phyloP scores from a whole-genome alignment of 768 basidiomycete genomes.

The Mycena kentingensis region DNA sequence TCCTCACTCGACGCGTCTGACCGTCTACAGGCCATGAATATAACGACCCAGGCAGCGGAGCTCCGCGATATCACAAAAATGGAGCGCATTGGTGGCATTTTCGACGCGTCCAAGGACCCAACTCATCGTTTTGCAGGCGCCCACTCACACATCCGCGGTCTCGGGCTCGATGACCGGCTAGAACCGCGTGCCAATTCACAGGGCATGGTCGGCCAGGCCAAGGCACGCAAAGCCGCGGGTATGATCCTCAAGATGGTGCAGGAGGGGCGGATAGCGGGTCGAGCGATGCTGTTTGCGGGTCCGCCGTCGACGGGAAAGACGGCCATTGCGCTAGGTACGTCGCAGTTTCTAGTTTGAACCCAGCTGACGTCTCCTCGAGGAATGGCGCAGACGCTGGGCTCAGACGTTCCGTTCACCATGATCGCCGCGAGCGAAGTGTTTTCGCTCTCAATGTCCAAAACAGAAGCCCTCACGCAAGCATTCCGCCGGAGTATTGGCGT shows the following conservation, averaged over 20 bases:
- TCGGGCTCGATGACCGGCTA: slow-evolving; percentile 89
- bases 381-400: slow-evolving; percentile 93
- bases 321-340: slow-evolving; percentile 91
- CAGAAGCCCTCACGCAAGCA: slow-evolving; percentile 95
- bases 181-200: slow-evolving; percentile 88
- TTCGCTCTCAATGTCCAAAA: slow-evolving; percentile 97
- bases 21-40: slow-evolving; percentile 59
- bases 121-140: slow-evolving; percentile 54
- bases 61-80: slow-evolving; percentile 88
- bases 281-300: slow-evolving; percentile 96
- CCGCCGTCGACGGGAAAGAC: slow-evolving; percentile 98
- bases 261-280: slow-evolving; percentile 91
- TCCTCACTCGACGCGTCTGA: not conserved
- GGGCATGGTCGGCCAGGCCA: slow-evolving; percentile 96
- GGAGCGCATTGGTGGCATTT: slow-evolving; percentile 80
- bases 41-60: slow-evolving; percentile 76
- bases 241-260: slow-evolving; percentile 99
- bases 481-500: slow-evolving; percentile 96
- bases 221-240: slow-evolving; percentile 95
- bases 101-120: not conserved
- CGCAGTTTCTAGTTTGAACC: not conserved
- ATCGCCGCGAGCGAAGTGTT: slow-evolving; percentile 98
- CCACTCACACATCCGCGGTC: slow-evolving; percentile 93
- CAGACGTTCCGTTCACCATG: slow-evolving; percentile 97
- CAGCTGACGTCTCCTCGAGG: slow-evolving; percentile 46